Base-by-base conservation (phyloP, 495 filamentous ascomycete species). In the Tuber aestivum region DNA sequence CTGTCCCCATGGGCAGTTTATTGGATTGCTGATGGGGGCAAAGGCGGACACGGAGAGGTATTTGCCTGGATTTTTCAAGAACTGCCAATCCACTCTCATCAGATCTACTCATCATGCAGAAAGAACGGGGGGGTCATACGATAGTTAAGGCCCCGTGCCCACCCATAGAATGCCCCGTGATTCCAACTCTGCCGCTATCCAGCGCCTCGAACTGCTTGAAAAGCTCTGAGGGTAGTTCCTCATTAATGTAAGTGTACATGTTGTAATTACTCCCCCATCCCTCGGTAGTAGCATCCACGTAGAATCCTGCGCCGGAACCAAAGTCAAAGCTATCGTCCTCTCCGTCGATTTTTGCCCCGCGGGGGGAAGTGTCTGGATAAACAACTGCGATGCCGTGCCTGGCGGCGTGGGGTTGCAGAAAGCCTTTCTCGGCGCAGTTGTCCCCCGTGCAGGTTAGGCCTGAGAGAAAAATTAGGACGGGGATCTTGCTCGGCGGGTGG, bases 401-500 rank as follows among this genome's bases (percentile, higher is more conserved):
- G 75, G 89, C 87, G 20, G 95, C 95, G 70, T 86, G 87, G 78
- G 91, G 89, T 83, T 98, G 94, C 85, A 99, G 92, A 87, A 97
- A 97, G 78, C 95, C 93, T 85, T 98, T 99, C 84, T 99, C 96
- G 44, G 94, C 89, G 84, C 94, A 94, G 86, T 99, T 99, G 77
- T 98, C 94, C 23, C 92, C 94, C 0, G 94, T 94, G 86, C 95
- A 99, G 75, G 96, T 98, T 50, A 99, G 86, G 41, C 95, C 95
- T 23, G 95, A 94, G 77, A 99, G 90, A 85, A 95, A 99, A 84
- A 98, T 90, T n/a, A 99, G 86, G 3, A 98, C 88, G 41, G 95
- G 96, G 20, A 92, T 89, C 81, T 91, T 93, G 72, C 86, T 79
- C 40, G 37, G 50, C 12, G 73, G 41, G 21, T 56, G 42, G 23